Evolutionary conservation across 73 alveolate species (phyloP).

Genomic region (Breviolum minutum): DNA sequence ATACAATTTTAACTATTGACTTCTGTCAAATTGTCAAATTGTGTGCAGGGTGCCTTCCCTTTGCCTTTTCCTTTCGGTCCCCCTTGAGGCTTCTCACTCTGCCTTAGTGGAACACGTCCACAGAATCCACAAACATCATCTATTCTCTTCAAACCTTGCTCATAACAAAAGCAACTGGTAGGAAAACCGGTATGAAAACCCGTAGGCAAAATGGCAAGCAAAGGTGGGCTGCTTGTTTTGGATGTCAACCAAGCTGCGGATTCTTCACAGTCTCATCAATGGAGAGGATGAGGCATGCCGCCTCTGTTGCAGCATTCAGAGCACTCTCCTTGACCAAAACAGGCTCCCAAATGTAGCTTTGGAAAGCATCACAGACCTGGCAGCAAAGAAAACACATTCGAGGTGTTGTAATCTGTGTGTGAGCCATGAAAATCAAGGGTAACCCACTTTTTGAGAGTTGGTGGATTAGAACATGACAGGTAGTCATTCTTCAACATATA

Average conservation of each 20-base stretch:
- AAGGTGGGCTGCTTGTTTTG: not conserved
- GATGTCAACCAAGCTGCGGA: not conserved
- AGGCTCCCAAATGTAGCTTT: conserved; percentile 97
- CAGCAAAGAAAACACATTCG: not conserved
- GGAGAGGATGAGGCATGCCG: conserved; percentile 98
- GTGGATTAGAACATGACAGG: not conserved
- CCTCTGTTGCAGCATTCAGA: conserved; percentile 98
- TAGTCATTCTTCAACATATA: not conserved
- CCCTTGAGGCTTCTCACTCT: conserved; percentile 78
- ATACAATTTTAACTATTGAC: not conserved
- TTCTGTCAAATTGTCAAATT: not conserved
- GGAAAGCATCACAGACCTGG: conserved; percentile 97
- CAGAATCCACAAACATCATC: not conserved
- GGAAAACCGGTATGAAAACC: not conserved
- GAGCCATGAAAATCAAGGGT: not conserved
- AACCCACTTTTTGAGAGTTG: not conserved
- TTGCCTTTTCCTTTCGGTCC: conserved; percentile 75
- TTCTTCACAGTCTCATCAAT: conserved; percentile 97
- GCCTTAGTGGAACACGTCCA: not conserved
- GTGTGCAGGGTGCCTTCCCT: conserved; percentile 44
- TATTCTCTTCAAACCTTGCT: not conserved
- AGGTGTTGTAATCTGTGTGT: not conserved
- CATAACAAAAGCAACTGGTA: not conserved
- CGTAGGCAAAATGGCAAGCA: not conserved
- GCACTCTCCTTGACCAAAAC: conserved; percentile 97